A percentile compares a stretch with the other conserved stretches of the same genome.
phyloP scores from a whole-genome alignment of 2,329 filamentous ascomycete species.

The Phyllosticta citrichinensis region DNA sequence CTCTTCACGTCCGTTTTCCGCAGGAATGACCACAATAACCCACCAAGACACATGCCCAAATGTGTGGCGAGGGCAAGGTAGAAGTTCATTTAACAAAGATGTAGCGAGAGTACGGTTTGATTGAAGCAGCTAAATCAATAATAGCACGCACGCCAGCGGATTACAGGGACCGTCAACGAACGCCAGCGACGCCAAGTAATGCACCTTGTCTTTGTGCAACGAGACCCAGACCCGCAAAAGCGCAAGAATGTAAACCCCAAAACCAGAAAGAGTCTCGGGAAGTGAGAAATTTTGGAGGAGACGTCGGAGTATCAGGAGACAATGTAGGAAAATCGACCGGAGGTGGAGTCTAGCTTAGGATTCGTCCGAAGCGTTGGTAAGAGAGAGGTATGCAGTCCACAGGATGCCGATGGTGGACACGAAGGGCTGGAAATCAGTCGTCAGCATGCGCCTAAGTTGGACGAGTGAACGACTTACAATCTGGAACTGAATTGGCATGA shows the following conservation, averaged over 20 bases:
- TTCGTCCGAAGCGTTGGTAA: slow-evolving; percentile 80
- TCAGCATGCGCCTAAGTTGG: slow-evolving; percentile 6
- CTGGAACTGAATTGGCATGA: slow-evolving; percentile 93
- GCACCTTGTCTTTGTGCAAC: not conserved
- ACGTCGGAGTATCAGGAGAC: not conserved
- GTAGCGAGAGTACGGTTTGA: not conserved
- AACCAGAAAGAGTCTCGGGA: not conserved
- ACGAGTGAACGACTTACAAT: slow-evolving; percentile 50
- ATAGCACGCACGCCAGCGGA: not conserved
- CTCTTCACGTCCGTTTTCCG: not conserved
- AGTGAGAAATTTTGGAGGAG: not conserved
- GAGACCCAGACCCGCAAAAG: not conserved
- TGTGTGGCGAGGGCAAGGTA: not conserved
- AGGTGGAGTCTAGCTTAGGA: slow-evolving; percentile 15
- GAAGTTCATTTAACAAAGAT: not conserved
- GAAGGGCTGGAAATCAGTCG: slow-evolving; percentile 57
- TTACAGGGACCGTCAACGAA: not conserved
- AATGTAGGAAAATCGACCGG: not conserved
- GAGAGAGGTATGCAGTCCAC: slow-evolving; percentile 92
- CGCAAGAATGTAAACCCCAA: not conserved
- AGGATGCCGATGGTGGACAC: slow-evolving; percentile 93
- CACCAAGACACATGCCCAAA: not conserved
- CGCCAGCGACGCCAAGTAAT: slow-evolving; percentile 5
- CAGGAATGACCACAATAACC: not conserved
- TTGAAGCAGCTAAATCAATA: not conserved